Evolutionary conservation across 2,329 filamentous ascomycete species (phyloP).

Genomic region (Paecilomyces formosus): DNA sequence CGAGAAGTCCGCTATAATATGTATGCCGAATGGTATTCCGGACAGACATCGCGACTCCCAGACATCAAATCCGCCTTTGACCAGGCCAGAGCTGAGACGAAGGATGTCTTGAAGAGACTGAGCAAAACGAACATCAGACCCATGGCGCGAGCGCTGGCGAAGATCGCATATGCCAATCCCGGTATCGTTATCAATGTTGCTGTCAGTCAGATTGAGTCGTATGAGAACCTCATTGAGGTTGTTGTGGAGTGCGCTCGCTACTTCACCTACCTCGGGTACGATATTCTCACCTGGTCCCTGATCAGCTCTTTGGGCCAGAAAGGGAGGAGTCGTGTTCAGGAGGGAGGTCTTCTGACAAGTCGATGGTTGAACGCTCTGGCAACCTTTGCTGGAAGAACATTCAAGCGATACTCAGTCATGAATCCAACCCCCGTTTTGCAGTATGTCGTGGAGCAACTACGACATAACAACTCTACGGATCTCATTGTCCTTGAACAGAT

Average conservation of each 20-base stretch:
- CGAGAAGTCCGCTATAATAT: conserved; percentile 73
- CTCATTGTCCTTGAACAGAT: conserved; percentile 87
- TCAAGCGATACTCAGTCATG: conserved; percentile 76
- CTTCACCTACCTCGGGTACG: conserved; percentile 86
- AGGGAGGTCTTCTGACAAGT: conserved; percentile 69
- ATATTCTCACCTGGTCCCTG: conserved; percentile 87
- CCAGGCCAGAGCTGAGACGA: conserved; percentile 68
- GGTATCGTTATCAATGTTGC: conserved; percentile 87
- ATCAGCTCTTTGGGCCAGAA: conserved; percentile 61
- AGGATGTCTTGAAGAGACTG: conserved; percentile 79
- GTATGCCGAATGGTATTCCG: conserved; percentile 88
- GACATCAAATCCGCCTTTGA: conserved; percentile 74
- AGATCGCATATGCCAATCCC: conserved; percentile 84
- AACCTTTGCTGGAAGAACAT: conserved; percentile 84
- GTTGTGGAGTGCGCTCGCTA: conserved; percentile 93
- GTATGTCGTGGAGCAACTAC: conserved; percentile 80
- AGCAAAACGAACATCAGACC: conserved; percentile 77
- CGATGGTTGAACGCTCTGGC: conserved; percentile 87
- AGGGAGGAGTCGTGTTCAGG: conserved; percentile 52
- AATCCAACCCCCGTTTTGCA: conserved; percentile 78
- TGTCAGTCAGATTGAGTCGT: conserved; percentile 84
- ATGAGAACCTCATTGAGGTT: conserved; percentile 88
- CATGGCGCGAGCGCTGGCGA: conserved; percentile 83
- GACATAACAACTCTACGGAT: conserved; percentile 76
- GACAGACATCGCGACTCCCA: conserved; percentile 66